Evolutionary conservation across 495 filamentous ascomycete species (phyloP).

Genomic region (Aspergillus sclerotioniger): DNA sequence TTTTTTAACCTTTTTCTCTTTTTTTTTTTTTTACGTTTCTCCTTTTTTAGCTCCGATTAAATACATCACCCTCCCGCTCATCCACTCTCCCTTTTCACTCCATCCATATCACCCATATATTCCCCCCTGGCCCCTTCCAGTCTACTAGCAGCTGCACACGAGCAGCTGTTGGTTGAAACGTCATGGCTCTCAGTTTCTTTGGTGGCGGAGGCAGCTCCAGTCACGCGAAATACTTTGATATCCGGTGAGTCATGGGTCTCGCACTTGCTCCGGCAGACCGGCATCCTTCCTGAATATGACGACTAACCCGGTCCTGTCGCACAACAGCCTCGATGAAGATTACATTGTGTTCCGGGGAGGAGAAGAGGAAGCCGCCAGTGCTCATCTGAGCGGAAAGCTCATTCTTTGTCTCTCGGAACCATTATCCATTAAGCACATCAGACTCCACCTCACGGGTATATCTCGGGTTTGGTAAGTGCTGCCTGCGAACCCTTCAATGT

Average conservation of each 20-base stretch:
- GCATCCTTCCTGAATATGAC: slow-evolving; percentile 12
- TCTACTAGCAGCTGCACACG: slow-evolving; percentile 20
- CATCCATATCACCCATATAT: too few species aligned
- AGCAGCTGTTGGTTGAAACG: slow-evolving; percentile 23
- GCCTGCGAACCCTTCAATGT: slow-evolving; percentile 9
- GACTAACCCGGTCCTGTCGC: slow-evolving; percentile 10
- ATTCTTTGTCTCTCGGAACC: slow-evolving; percentile 71
- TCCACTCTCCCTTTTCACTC: not conserved
- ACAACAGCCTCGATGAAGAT: slow-evolving; percentile 68
- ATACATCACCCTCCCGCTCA: slow-evolving; percentile 3
- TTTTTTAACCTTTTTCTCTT: slow-evolving; percentile 9
- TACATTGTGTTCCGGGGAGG: slow-evolving; percentile 75
- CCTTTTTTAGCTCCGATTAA: slow-evolving; percentile 3
- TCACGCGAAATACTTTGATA: slow-evolving; percentile 56
- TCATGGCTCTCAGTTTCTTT: slow-evolving; percentile 54
- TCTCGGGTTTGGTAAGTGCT: slow-evolving; percentile 65
- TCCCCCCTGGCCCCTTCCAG: not conserved
- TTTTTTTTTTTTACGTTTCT: slow-evolving; percentile 8
- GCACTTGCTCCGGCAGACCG: slow-evolving; percentile 11
- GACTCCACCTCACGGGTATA: slow-evolving; percentile 68
- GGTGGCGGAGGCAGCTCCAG: slow-evolving; percentile 46
- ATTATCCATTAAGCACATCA: slow-evolving; percentile 68
- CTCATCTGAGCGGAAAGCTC: slow-evolving; percentile 69
- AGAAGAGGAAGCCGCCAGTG: slow-evolving; percentile 72
- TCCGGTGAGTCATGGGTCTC: slow-evolving; percentile 42